phyloP scores from a whole-genome alignment of 768 basidiomycete species.

The Boletus rufocinnamomeus region DNA sequence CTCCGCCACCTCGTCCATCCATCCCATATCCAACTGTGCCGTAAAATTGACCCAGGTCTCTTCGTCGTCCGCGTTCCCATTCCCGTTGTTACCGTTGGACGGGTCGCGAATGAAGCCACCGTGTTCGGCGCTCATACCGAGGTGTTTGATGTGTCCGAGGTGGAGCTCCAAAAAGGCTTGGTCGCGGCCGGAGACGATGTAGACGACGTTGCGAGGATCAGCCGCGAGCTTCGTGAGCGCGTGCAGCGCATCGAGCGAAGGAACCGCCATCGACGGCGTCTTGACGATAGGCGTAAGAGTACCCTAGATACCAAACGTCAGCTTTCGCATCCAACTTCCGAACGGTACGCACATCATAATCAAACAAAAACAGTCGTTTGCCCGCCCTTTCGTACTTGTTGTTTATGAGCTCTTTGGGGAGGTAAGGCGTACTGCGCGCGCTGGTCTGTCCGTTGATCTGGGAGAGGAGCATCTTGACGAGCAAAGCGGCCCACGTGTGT shows the following conservation, averaged over 20 bases:
- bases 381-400: slow-evolving; percentile 63
- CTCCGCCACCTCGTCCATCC: slow-evolving; percentile 95
- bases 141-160: slow-evolving; percentile 75
- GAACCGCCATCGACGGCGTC: slow-evolving; percentile 83
- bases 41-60: slow-evolving; percentile 85
- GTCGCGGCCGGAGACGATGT: slow-evolving; percentile 97
- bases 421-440: slow-evolving; percentile 81
- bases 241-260: slow-evolving; percentile 69
- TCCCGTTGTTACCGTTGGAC: slow-evolving; percentile 40
- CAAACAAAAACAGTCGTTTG: slow-evolving; percentile 91
- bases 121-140: slow-evolving; percentile 96
- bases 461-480: slow-evolving; percentile 84
- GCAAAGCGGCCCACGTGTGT: slow-evolving; percentile 91
- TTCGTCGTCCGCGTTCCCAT: slow-evolving; percentile 1
- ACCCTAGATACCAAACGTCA: slow-evolving; percentile 50
- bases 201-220: slow-evolving; percentile 90
- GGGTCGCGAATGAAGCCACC: slow-evolving; percentile 88
- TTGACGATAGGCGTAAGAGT: slow-evolving; percentile 98
- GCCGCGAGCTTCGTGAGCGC: slow-evolving; percentile 70
- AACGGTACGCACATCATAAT: slow-evolving; percentile 78
- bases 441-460: slow-evolving; percentile 78
- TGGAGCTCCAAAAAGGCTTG: slow-evolving; percentile 90
- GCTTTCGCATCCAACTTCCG: neutral
- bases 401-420: slow-evolving; percentile 63
- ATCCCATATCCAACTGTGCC: slow-evolving; percentile 91